Percentiles rank a stretch among this genome's conserved stretches.
phyloP scores from a whole-genome alignment of 2,329 filamentous ascomycete genomes.

The Phialocephala sp. region DNA sequence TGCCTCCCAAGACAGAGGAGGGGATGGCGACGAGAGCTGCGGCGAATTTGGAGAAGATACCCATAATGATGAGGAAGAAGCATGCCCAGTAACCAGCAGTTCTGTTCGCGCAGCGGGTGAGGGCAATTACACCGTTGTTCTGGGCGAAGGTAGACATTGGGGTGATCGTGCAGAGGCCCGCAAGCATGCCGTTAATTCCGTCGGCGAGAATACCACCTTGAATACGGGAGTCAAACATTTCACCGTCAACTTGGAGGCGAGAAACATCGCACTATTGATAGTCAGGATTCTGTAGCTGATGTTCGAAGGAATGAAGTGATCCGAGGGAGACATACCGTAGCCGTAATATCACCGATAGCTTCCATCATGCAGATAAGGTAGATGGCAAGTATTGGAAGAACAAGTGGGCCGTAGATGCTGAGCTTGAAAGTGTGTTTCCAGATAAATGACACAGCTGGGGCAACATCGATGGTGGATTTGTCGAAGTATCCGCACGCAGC shows the following conservation, averaged over 20 bases:
- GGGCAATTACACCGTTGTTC: constrained; percentile 84
- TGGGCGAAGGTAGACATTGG: constrained; percentile 83
- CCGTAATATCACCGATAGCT: constrained; percentile 80
- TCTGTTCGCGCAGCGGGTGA: constrained; percentile 82
- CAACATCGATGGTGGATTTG: constrained; percentile 68
- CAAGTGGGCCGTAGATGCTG: constrained; percentile 72
- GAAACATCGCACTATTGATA: constrained; percentile 69
- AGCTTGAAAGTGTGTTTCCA: constrained; percentile 81
- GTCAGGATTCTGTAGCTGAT: constrained; percentile 47
- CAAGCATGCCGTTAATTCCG: constrained; percentile 75
- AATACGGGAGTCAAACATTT: constrained; percentile 75
- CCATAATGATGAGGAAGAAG: constrained; percentile 80
- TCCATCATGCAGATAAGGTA: constrained; percentile 79
- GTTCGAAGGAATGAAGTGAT: constrained; percentile 62
- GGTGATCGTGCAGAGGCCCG: constrained; percentile 78
- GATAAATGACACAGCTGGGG: constrained; percentile 75
- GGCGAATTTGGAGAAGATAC: constrained; percentile 83
- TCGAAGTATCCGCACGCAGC: constrained; percentile 81
- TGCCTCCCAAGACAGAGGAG: constrained; percentile 66
- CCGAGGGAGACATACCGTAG: constrained; percentile 56
- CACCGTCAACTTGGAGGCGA: constrained; percentile 73
- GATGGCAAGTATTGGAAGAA: constrained; percentile 72
- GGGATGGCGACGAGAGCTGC: constrained; percentile 81
- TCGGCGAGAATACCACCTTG: constrained; percentile 82
- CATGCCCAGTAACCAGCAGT: constrained; percentile 80